Percentiles rank a stretch among this genome's conserved stretches.
phyloP scores from a whole-genome alignment of 306 rosid genomes.

The Rosa multiflora region DNA sequence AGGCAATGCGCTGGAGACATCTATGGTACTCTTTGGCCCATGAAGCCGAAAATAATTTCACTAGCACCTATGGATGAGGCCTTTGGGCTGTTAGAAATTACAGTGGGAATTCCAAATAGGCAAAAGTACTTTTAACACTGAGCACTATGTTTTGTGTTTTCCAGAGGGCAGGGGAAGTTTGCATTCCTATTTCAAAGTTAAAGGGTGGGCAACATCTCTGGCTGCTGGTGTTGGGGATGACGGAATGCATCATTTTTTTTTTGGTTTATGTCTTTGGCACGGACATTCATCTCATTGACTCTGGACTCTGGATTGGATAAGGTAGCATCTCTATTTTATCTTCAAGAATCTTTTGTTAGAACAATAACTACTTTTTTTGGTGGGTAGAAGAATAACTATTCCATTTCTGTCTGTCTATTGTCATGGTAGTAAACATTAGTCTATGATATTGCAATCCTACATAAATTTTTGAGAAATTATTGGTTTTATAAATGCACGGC shows the following conservation, averaged over 20 bases:
- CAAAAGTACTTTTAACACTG: conserved; percentile 22
- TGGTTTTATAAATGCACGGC: too few species aligned
- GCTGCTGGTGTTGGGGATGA: conserved; percentile 94
- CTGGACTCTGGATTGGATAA: conserved; percentile 79
- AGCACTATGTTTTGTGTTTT: conserved; percentile 31
- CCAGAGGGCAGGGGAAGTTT: conserved; percentile 99
- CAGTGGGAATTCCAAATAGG: neutral
- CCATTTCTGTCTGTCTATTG: conserved; percentile 12
- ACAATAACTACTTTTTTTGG: neutral
- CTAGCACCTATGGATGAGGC: neutral
- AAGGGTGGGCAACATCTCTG: conserved; percentile 89
- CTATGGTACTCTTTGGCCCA: neutral
- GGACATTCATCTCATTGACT: conserved; percentile 69
- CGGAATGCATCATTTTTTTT: conserved; percentile 52
- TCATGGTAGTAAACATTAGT: conserved; percentile 24
- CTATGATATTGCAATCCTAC: neutral
- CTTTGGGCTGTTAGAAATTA: neutral
- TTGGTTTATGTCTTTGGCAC: conserved; percentile 71
- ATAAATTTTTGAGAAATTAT: too few species aligned
- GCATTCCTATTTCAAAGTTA: conserved; percentile 72
- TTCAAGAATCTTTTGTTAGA: conserved; percentile 15
- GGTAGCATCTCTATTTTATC: conserved; percentile 41
- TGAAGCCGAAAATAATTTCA: neutral
- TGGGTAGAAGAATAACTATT: conserved; percentile 14
- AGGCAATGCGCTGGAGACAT: neutral